Evolutionary conservation across 108 stramenopile genomes (phyloP).

Genomic region (Cylindrotheca closterium): DNA sequence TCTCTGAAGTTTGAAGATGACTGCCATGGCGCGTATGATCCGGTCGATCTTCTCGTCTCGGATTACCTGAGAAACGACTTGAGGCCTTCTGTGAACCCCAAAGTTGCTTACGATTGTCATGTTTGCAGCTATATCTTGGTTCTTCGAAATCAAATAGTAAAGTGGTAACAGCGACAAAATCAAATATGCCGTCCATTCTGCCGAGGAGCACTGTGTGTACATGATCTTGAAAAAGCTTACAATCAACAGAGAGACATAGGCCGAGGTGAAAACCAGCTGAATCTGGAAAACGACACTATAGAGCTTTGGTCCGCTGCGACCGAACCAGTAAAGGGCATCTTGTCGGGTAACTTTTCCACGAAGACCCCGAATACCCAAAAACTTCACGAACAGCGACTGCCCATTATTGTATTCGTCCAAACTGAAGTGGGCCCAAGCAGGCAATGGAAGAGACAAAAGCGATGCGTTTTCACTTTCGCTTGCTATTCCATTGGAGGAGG

Average conservation of each 20-base stretch:
- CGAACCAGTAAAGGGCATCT: conserved; percentile 32
- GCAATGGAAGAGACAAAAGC: conserved; percentile 4
- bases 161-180: conserved; percentile 20
- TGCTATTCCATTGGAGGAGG: not conserved
- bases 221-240: conserved; percentile 18
- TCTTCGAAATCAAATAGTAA: conserved; percentile 9
- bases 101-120: conserved; percentile 24
- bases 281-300: conserved; percentile 31
- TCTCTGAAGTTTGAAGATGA: conserved; percentile 35
- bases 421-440: conserved; percentile 28
- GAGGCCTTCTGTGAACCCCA: conserved; percentile 28
- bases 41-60: conserved; percentile 41
- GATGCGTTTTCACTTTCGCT: not conserved
- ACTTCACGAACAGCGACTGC: conserved; percentile 10
- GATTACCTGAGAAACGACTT: conserved; percentile 38
- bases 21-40: conserved; percentile 40
- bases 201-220: not conserved
- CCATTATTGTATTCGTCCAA: conserved; percentile 18
- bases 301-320: conserved; percentile 24
- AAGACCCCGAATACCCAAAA: not conserved
- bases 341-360: conserved; percentile 20
- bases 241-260: conserved; percentile 25
- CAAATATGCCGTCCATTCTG: not conserved
- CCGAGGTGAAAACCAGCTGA: conserved; percentile 23
- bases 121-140: conserved; percentile 13